A percentile compares a stretch with the other conserved stretches of the same genome.
Evolutionary conservation across 2,329 filamentous ascomycete genomes (phyloP).

Genomic region (Fusarium succisae): DNA sequence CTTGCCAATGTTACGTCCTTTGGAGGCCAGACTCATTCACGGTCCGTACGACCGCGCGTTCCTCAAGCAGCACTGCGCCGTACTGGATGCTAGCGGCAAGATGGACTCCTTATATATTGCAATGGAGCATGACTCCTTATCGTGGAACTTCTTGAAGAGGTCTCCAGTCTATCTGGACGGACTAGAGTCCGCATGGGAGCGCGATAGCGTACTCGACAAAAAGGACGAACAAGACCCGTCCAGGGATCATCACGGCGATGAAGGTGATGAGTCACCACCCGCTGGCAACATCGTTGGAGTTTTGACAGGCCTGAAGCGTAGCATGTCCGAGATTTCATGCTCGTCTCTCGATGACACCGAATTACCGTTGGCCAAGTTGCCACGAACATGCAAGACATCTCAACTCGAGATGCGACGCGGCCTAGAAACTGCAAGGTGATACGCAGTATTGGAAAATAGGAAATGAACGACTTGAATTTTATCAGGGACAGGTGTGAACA

Average conservation of each 20-base stretch:
- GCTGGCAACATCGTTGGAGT: slow-evolving; percentile 36
- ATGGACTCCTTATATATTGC: slow-evolving; percentile 69
- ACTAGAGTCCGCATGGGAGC: slow-evolving; percentile 64
- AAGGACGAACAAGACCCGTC: slow-evolving; percentile 41
- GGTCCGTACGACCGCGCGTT: slow-evolving; percentile 61
- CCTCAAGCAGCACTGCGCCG: slow-evolving; percentile 63
- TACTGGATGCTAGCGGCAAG: slow-evolving; percentile 62
- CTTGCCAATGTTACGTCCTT: slow-evolving; percentile 66
- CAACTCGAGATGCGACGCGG: slow-evolving; percentile 51
- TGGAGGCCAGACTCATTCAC: slow-evolving; percentile 56
- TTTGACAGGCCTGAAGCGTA: slow-evolving; percentile 57
- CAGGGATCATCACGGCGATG: slow-evolving; percentile 44
- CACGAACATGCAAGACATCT: slow-evolving; percentile 52
- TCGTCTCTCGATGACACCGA: slow-evolving; percentile 47
- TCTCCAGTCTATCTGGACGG: slow-evolving; percentile 60
- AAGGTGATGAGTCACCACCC: slow-evolving; percentile 34
- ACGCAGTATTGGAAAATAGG: background rate
- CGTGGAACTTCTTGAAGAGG: slow-evolving; percentile 62
- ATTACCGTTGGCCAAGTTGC: slow-evolving; percentile 48
- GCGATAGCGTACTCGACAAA: slow-evolving; percentile 61
- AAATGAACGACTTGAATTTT: background rate
- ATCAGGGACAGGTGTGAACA: background rate
- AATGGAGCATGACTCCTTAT: slow-evolving; percentile 63
- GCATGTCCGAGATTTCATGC: slow-evolving; percentile 63
- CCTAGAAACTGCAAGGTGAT: slow-evolving; percentile 38